Base-by-base conservation (phyloP, 306 rosid genomes). In the Vigna hirtella region DNA sequence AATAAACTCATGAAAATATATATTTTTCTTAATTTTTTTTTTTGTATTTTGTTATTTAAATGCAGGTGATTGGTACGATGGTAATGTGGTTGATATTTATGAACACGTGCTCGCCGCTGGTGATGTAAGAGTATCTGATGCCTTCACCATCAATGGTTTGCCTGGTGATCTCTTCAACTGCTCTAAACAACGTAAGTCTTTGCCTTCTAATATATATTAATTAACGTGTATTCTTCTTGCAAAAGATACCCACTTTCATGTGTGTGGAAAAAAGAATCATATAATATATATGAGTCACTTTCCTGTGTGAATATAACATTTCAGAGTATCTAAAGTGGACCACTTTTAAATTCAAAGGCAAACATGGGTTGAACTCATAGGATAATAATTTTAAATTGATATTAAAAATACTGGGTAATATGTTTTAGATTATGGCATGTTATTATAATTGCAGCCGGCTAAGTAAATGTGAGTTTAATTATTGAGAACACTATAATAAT, bases 61-160 rank as follows among this genome's bases (percentile, higher is more conserved):
- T 86, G 3, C 58, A 89, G 93, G 89, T 30, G 95, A 90, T 70
- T 90, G 91, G 92, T 90, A 83, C 82, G 73, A 86, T n/a, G 84
- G 40, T 32, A 88, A 85, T 70, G 74, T 87, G 15, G 85, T 88
- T 20, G 87, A 88, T 17, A 42, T 86, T 16, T 89, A 81, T 77
- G 20, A 53, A 0, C 49, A 79, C 17, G 83, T 22, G 7, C 77
- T 77, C 0, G 73, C 20, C 14, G 3, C 22, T 1, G 90, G 94
- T 14, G 52, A 11, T 16, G 59, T 84, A 0, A 45, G 45, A 1
- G 4, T 0, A 67, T 88, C 93, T 0, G 61, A 83, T 22, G 96
- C 89, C 15, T 90, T 64, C 73, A 86, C 88, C 12, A 88, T 88
- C 51, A 90, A 90, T 62, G 96, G 93, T 20, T 61, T 70, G 34